Evolutionary conservation across 768 basidiomycete species (phyloP).

Genomic region (Infundibulicybe gibba): DNA sequence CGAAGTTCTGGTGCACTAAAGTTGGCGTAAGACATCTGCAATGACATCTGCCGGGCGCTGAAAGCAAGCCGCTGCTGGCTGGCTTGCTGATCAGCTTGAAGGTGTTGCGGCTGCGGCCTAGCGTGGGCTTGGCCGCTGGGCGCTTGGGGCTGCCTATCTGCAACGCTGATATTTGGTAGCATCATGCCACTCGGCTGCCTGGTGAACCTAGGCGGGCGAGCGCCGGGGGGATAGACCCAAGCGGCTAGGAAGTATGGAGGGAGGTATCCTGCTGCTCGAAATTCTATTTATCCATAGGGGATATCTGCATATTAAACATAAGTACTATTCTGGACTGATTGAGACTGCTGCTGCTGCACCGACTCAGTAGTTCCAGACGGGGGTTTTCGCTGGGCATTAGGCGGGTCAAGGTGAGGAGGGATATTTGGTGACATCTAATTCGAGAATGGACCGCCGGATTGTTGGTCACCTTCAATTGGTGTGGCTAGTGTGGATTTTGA

Average conservation of each 20-base stretch:
- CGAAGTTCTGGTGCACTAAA: conserved; percentile 49
- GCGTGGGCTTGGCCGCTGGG: background rate
- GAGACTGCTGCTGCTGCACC: background rate
- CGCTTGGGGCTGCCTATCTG: background rate
- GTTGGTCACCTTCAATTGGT: no score
- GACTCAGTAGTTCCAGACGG: background rate
- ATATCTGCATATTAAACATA: conserved; percentile 16
- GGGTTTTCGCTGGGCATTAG: conserved; percentile 4
- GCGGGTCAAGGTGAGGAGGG: background rate
- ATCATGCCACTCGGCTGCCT: conserved; percentile 9
- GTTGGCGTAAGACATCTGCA: conserved; percentile 30
- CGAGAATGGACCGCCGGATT: conserved; percentile 17
- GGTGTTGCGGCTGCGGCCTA: conserved; percentile 3
- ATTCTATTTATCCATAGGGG: conserved; percentile 44
- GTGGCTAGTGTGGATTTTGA: no score
- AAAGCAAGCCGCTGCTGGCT: conserved; percentile 3
- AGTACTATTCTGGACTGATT: background rate
- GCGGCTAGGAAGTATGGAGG: conserved; percentile 32
- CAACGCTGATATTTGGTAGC: conserved; percentile 3
- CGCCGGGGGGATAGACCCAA: conserved; percentile 27
- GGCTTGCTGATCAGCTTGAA: conserved; percentile 1
- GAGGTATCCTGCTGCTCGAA: conserved; percentile 50
- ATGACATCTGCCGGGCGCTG: conserved; percentile 32
- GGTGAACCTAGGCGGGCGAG: conserved; percentile 16
- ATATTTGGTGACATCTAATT: conserved; percentile 21